Base-by-base conservation (phyloP, 116 monocot genomes). In the Iris pallida region DNA sequence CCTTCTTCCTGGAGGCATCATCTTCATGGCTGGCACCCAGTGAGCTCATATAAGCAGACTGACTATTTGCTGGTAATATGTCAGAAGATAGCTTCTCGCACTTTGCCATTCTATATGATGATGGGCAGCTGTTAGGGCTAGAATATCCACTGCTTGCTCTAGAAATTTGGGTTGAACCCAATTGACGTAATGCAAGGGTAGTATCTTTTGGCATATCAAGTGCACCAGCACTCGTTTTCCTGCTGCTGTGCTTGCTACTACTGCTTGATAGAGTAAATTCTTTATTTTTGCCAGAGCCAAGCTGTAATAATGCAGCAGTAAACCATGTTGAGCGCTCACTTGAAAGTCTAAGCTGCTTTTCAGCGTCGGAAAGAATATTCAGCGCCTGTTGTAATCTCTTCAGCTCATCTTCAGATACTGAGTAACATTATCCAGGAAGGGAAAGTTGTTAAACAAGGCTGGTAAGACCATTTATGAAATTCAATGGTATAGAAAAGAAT, bases 271-370 rank as follows among this genome's bases (percentile, higher is more conserved):
- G 78, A 55, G 41, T 69, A 69, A 47, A 16, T 72, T 85, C 88
- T 42, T 53, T 47, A 59, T 72, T 73, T 18, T 71, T 69, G 63
- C 73, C 76, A 72, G 80, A 81, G 58, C 85, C 81, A 68, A 95
- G 88, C 69, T 90, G 90, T 57, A 95, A 65, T 53, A 95, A 71
- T 51, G 88, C 88, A 42, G 85, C 88, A 64, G 88, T 90, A 73
- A 95, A 90, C 90, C 90, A 90, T 61, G 88, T 88, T 20, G 91
- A 90, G 3, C 75, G 78, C 42, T 95, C 91, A 59, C 76, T 83
- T 62, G 91, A 85, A 49, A 75, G 72, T 30, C 76, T 79, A 14
- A 95, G 79, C 68, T 90, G 91, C 56, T 86, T 90, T 62, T 86
- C 85, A 55, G 95, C 85, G 64, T 88, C 85, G 56, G 95, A 95